These are phyloP conservation scores for Fusarium coicis DNA, from an alignment of 2,329 filamentous ascomycete genomes.

Conservation along the genomic window DNA sequence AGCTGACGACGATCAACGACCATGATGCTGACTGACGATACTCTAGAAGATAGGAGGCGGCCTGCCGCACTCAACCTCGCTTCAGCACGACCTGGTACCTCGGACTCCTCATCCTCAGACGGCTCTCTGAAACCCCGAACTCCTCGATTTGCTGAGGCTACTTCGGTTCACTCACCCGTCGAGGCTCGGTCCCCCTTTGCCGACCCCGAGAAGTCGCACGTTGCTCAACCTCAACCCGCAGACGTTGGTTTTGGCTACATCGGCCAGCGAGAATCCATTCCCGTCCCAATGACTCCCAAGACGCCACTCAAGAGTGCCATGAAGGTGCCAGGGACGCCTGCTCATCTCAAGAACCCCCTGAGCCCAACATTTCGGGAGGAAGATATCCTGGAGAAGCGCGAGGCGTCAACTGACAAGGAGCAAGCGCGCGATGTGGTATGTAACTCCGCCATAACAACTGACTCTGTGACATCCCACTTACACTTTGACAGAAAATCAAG, in stretches of 20 bases:
- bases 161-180: slow-evolving; percentile 80
- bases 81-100: slow-evolving; percentile 60
- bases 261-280: slow-evolving; percentile 67
- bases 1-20: background rate
- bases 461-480: slow-evolving; percentile 38
- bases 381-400: slow-evolving; percentile 84
- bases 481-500: slow-evolving; percentile 80
- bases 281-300: slow-evolving; percentile 74
- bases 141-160: slow-evolving; percentile 84
- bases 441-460: slow-evolving; percentile 32
- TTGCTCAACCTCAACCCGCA: slow-evolving; percentile 75
- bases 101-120: slow-evolving; percentile 62
- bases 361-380: slow-evolving; percentile 95
- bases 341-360: slow-evolving; percentile 78
- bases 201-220: slow-evolving; percentile 65
- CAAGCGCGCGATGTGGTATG: slow-evolving; percentile 89
- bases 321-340: slow-evolving; percentile 86
- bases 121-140: slow-evolving; percentile 76
- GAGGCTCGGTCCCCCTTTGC: slow-evolving; percentile 70
- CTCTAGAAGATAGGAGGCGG: slow-evolving; percentile 64
- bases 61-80: slow-evolving; percentile 66
- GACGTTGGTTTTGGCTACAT: slow-evolving; percentile 96
- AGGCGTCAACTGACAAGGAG: slow-evolving; percentile 83
- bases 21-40: slow-evolving; percentile 38
- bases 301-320: slow-evolving; percentile 91